Evolutionary conservation across 306 rosid genomes (phyloP).

Genomic region (Cucumis cinereus): DNA sequence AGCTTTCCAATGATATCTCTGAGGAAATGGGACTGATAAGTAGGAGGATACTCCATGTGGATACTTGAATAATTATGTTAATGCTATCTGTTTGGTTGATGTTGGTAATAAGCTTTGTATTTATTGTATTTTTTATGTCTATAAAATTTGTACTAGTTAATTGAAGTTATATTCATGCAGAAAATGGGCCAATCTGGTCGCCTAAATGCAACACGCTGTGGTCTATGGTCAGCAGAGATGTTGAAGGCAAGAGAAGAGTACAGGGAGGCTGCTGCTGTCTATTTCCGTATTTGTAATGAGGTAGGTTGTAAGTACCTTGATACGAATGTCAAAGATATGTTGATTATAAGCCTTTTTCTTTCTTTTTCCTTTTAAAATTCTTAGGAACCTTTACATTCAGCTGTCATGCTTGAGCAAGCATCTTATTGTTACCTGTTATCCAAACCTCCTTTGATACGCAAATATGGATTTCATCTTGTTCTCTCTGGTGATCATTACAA

Average conservation of each 20-base stretch:
- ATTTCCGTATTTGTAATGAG: constrained; percentile 89
- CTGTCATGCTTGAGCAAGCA: constrained; percentile 99
- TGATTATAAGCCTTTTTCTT: constrained; percentile 19
- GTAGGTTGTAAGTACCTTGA: constrained; percentile 20
- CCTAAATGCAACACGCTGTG: constrained; percentile 84
- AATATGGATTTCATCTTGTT: constrained; percentile 97
- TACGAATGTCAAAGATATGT: constrained; percentile 13
- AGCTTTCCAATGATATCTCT: background rate
- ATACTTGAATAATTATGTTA: background rate
- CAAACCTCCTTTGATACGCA: constrained; percentile 86
- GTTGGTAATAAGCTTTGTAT: background rate
- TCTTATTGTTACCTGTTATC: constrained; percentile 82
- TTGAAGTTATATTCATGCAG: constrained; percentile 32
- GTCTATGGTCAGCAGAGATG: constrained; percentile 95
- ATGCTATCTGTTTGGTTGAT: background rate
- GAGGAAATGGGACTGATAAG: background rate
- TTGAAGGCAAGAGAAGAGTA: constrained; percentile 70
- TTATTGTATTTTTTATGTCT: background rate
- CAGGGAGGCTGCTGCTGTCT: constrained; percentile 85
- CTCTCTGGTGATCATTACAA: constrained; percentile 97
- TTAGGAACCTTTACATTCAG: constrained; percentile 84
- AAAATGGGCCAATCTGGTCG: constrained; percentile 70
- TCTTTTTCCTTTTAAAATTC: background rate
- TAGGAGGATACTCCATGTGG: background rate
- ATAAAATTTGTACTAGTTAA: background rate